Conservation (phyloP, 345 rosid genomes). For the Moricandia arvensis region DNA sequence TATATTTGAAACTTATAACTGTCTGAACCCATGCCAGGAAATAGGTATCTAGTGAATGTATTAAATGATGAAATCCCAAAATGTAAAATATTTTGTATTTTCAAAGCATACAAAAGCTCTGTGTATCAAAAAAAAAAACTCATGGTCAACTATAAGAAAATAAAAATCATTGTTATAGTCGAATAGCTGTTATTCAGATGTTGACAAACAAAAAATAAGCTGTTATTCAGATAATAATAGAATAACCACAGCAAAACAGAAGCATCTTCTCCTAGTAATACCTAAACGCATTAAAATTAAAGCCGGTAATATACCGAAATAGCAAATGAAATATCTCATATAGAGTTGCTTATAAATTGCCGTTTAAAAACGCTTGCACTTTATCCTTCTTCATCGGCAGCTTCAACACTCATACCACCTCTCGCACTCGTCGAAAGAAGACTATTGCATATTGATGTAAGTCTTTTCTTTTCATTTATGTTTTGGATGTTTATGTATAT, state of each 20-base stretch:
- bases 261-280: constrained; percentile 4
- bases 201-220: no score
- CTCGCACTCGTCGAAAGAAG: no score
- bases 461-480: background rate
- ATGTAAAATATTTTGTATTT: background rate
- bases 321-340: constrained; percentile 24
- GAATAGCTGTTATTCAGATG: constrained; percentile 6
- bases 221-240: background rate
- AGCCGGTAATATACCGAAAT: background rate
- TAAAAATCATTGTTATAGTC: background rate
- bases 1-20: background rate
- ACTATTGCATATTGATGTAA: constrained; percentile 7
- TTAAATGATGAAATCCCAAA: background rate
- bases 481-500: background rate
- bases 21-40: background rate
- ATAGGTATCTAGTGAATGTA: background rate
- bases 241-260: constrained; percentile 23
- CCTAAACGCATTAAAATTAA: background rate
- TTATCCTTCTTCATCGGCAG: constrained; percentile 22
- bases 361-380: constrained; percentile 10
- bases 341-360: constrained; percentile 26
- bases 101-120: background rate
- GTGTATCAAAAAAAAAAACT: background rate
- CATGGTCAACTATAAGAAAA: constrained; percentile 12
- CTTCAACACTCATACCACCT: no score